Conservation (phyloP, 768 basidiomycete genomes). For the Panellus pusillus region DNA sequence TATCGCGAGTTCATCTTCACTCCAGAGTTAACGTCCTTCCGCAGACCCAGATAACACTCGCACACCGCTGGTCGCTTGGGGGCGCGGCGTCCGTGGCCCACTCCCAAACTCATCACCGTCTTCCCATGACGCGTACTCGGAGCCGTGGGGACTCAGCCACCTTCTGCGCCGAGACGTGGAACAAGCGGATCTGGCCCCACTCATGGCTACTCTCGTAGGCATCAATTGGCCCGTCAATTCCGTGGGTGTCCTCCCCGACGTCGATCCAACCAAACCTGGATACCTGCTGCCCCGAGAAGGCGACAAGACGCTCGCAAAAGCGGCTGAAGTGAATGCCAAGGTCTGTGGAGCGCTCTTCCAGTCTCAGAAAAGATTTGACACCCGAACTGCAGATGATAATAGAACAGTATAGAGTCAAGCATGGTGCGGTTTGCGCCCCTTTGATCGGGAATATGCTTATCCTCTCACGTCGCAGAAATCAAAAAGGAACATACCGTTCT, state of each 20-base stretch:
- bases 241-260: conserved; percentile 79
- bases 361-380: neutral
- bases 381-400: conserved; percentile 51
- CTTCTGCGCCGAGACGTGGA: conserved; percentile 73
- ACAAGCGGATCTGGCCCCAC: conserved; percentile 77
- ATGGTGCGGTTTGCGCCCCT: conserved; percentile 47
- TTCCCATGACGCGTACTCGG: conserved; percentile 72
- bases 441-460: conserved; percentile 28
- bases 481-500: conserved; percentile 58
- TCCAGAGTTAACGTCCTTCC: conserved; percentile 4
- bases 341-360: conserved; percentile 27
- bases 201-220: conserved; percentile 77
- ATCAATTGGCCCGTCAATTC: conserved; percentile 79
- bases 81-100: conserved; percentile 73
- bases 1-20: conserved; percentile 1
- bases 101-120: conserved; percentile 52
- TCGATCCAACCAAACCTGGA: conserved; percentile 58
- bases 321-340: conserved; percentile 65
- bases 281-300: conserved; percentile 51
- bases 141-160: conserved; percentile 58
- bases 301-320: conserved; percentile 50
- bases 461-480: conserved; percentile 42
- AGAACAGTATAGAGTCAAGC: conserved; percentile 77
- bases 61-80: conserved; percentile 84
- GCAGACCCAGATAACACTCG: conserved; percentile 85